Evolutionary conservation across 441 rosid species (phyloP).

Genomic region (Gossypium trilobum): DNA sequence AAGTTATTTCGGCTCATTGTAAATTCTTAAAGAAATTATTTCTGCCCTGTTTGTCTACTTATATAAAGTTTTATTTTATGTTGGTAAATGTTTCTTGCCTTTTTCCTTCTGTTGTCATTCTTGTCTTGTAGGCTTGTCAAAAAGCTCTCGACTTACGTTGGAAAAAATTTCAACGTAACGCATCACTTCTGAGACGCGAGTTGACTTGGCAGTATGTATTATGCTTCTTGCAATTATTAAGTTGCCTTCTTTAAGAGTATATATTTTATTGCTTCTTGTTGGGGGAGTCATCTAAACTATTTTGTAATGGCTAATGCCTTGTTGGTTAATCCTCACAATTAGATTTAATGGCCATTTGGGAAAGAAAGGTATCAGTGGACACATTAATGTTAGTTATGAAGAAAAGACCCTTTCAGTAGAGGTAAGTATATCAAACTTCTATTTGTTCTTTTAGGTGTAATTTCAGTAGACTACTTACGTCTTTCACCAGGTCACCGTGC

Average conservation of each 20-base stretch:
- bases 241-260: neutral
- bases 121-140: conserved; percentile 39
- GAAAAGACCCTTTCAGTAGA: conserved; percentile 64
- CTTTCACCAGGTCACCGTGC: neutral
- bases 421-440: conserved; percentile 35
- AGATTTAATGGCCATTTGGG: conserved; percentile 82
- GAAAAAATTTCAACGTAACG: conserved; percentile 58
- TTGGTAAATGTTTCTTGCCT: conserved; percentile 4
- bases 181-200: conserved; percentile 44
- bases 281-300: neutral
- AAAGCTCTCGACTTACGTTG: conserved; percentile 44
- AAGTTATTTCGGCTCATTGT: neutral
- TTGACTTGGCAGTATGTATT: conserved; percentile 63
- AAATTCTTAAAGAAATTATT: neutral
- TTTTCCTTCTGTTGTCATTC: neutral
- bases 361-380: conserved; percentile 89
- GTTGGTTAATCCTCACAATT: conserved; percentile 19
- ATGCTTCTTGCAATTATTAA: conserved; percentile 8
- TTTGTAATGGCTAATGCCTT: conserved; percentile 1
- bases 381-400: conserved; percentile 59
- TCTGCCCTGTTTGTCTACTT: neutral
- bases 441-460: neutral
- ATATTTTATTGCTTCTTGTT: conserved; percentile 12
- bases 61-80: neutral
- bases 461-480: neutral